Conservation (phyloP, 2,329 filamentous ascomycete species). For the Cadophora gregata region DNA sequence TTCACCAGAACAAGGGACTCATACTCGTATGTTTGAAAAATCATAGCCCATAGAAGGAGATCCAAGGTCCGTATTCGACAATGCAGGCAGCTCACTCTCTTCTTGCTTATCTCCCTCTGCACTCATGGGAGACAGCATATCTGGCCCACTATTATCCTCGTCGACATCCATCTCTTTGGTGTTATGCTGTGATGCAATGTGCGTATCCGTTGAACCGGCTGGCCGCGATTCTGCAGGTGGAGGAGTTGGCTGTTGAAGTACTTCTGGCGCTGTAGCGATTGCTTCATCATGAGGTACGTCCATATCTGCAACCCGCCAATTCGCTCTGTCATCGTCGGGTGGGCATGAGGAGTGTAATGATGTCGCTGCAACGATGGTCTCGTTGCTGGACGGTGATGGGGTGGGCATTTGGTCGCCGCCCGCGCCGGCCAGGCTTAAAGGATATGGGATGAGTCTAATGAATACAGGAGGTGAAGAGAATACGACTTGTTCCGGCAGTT, state of each 20-base stretch:
- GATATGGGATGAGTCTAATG: constrained; percentile 36
- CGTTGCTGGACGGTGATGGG: constrained; percentile 42
- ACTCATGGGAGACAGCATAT: constrained; percentile 46
- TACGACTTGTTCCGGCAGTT: constrained; percentile 30
- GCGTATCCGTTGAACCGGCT: constrained; percentile 42
- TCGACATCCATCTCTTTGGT: constrained; percentile 51
- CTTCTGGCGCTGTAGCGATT: constrained; percentile 38
- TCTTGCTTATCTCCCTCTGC: constrained; percentile 48
- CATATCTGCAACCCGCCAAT: constrained; percentile 45
- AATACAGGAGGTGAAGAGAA: constrained; percentile 41
- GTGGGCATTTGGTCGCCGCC: constrained; percentile 46
- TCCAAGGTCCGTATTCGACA: constrained; percentile 42
- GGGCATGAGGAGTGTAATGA: constrained; percentile 50
- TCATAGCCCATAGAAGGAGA: constrained; percentile 58
- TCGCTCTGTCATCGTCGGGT: constrained; percentile 48
- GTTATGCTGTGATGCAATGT: constrained; percentile 43
- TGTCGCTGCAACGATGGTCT: constrained; percentile 36
- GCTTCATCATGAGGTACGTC: constrained; percentile 41
- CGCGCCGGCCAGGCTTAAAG: constrained; percentile 41
- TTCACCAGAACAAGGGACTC: constrained; percentile 35
- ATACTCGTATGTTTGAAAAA: constrained; percentile 61
- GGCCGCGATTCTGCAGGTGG: constrained; percentile 38
- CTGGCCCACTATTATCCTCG: constrained; percentile 44
- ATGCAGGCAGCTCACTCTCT: constrained; percentile 43
- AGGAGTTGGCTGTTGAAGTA: constrained; percentile 41